Evolutionary conservation across 1,284 basidiomycete genomes (phyloP).

Genomic region (Xerocomus nothofagi): DNA sequence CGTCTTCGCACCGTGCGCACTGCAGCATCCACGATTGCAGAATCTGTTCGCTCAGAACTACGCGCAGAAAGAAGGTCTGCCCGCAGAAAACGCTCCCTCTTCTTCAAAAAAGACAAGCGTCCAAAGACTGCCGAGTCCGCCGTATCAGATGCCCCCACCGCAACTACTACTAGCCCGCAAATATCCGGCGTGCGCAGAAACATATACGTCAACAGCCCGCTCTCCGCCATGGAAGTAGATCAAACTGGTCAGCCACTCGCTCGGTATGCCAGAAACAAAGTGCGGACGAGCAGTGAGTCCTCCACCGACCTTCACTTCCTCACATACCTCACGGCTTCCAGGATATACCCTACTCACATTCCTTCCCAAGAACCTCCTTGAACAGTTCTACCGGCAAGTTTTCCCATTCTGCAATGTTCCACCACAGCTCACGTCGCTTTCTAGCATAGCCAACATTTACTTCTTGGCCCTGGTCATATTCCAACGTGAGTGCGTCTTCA

Average conservation of each 20-base stretch:
- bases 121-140: conserved; percentile 37
- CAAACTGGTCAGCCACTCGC: conserved; percentile 74
- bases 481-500: conserved; percentile 53
- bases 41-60: conserved; percentile 78
- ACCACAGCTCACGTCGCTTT: conserved; percentile 1
- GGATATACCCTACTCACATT: conserved; percentile 93
- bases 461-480: conserved; percentile 85
- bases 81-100: conserved; percentile 54
- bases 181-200: conserved; percentile 65
- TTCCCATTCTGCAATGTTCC: too few species aligned
- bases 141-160: conserved; percentile 20
- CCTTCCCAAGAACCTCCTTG: conserved; percentile 90
- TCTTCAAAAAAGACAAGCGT: conserved; percentile 58
- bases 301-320: background rate
- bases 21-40: conserved; percentile 84
- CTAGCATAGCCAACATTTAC: conserved; percentile 88
- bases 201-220: conserved; percentile 76
- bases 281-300: conserved; percentile 85
- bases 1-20: conserved; percentile 86
- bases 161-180: conserved; percentile 23
- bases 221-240: conserved; percentile 66
- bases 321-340: conserved; percentile 19
- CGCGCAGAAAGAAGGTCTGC: conserved; percentile 63
- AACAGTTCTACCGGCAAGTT: conserved; percentile 81
- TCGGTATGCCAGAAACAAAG: conserved; percentile 90